phyloP scores from a whole-genome alignment of 768 basidiomycete species.

The Suillus weaverae region DNA sequence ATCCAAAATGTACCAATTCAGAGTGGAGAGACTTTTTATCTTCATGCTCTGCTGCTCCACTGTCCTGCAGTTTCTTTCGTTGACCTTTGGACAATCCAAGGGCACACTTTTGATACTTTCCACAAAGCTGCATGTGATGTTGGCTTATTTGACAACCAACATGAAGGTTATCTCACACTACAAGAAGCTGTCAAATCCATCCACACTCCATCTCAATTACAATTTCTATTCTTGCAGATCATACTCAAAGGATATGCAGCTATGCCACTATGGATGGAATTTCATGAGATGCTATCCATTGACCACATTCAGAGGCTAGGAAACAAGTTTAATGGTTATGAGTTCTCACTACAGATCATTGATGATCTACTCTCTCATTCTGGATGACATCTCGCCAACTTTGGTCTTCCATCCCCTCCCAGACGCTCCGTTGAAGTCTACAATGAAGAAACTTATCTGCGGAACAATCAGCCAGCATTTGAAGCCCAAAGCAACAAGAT shows the following conservation, averaged over 20 bases:
- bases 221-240: slow-evolving; percentile 32
- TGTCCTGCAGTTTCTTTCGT: slow-evolving; percentile 17
- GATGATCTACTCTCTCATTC: no score
- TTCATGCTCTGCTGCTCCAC: slow-evolving; percentile 28
- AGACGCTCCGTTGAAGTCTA: no score
- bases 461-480: no score
- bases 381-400: no score
- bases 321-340: no score
- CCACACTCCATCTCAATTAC: slow-evolving; percentile 37
- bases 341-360: no score
- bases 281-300: no score
- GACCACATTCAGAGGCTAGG: no score
- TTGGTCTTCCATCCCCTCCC: no score
- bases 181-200: slow-evolving; percentile 34
- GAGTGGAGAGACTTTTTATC: slow-evolving; percentile 36
- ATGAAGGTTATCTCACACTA: slow-evolving; percentile 32
- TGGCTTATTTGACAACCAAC: slow-evolving; percentile 24
- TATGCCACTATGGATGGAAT: not conserved
- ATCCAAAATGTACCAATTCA: slow-evolving; percentile 26
- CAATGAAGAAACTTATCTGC: no score
- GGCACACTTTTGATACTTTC: slow-evolving; percentile 14
- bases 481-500: not conserved
- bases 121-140: slow-evolving; percentile 26
- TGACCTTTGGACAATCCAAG: slow-evolving; percentile 25
- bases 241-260: not conserved